phyloP scores from a whole-genome alignment of 163 green algal genomes.

The Chloromonas sp. region DNA sequence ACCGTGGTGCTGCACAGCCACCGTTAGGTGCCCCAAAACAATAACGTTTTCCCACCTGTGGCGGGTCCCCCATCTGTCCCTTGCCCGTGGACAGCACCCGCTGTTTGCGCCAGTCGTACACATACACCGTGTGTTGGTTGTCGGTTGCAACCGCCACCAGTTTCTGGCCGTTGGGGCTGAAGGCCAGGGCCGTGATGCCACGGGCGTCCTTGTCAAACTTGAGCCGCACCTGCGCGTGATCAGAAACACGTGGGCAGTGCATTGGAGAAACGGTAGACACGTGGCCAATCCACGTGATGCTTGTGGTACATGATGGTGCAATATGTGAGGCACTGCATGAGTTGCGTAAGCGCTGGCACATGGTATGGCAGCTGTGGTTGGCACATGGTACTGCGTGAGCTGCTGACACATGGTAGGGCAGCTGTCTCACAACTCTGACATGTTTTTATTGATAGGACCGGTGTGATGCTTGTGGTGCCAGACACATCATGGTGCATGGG shows the following conservation, averaged over 20 bases:
- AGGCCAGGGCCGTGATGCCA: slow-evolving; percentile 48
- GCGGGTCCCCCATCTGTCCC: slow-evolving; percentile 55
- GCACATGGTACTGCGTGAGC: not conserved
- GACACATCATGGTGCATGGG: no score
- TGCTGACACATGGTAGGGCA: no score
- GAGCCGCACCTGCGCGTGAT: slow-evolving; percentile 11
- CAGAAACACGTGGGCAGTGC: not conserved
- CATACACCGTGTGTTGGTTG: slow-evolving; percentile 56
- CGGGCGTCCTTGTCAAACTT: slow-evolving; percentile 48
- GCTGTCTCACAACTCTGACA: no score
- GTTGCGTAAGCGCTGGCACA: not conserved
- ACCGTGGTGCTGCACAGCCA: no score
- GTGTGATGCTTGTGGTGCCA: no score
- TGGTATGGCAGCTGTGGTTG: not conserved
- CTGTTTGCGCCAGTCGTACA: slow-evolving; percentile 58
- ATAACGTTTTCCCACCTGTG: slow-evolving; percentile 34
- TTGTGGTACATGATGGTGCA: not conserved
- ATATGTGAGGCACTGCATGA: not conserved
- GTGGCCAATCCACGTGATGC: not conserved
- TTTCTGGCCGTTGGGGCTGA: slow-evolving; percentile 37
- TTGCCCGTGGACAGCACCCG: slow-evolving; percentile 30
- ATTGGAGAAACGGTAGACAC: not conserved
- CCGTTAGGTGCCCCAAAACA: no score
- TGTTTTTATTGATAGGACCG: no score
- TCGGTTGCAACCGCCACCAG: slow-evolving; percentile 50